A percentile compares a stretch with the other conserved stretches of the same genome.
phyloP scores from a whole-genome alignment of 2,329 filamentous ascomycete species.

The Venturia aucupariae region DNA sequence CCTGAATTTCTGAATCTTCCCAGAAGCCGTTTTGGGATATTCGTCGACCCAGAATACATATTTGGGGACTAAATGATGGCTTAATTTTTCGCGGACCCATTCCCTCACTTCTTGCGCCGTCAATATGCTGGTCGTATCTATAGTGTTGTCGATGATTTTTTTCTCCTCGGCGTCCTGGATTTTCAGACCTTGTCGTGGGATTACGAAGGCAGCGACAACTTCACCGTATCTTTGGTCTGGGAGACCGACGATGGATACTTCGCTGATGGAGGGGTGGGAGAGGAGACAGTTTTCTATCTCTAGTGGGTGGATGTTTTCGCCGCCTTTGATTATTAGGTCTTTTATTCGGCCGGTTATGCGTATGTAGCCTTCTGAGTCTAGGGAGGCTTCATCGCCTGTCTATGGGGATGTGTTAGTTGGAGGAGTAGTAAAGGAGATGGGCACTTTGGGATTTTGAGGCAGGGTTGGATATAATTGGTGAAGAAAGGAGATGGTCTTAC shows the following conservation, averaged over 20 bases:
- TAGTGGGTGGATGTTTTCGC: slow-evolving; percentile 91
- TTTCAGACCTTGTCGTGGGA: slow-evolving; percentile 32
- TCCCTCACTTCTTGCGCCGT: slow-evolving; percentile 51
- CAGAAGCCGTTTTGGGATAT: slow-evolving; percentile 93
- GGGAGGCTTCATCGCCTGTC: slow-evolving; percentile 82
- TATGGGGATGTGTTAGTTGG: slow-evolving; percentile 28
- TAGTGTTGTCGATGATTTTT: neutral
- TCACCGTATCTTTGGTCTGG: slow-evolving; percentile 79
- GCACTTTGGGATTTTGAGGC: neutral
- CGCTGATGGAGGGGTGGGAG: slow-evolving; percentile 57
- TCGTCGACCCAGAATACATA: slow-evolving; percentile 78
- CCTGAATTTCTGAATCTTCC: slow-evolving; percentile 95
- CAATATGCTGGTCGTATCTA: slow-evolving; percentile 29
- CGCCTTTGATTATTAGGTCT: slow-evolving; percentile 88
- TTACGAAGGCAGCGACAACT: slow-evolving; percentile 73
- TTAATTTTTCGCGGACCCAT: slow-evolving; percentile 64
- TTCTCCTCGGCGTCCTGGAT: slow-evolving; percentile 27
- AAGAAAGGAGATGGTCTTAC: slow-evolving; percentile 23
- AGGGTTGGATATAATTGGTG: neutral
- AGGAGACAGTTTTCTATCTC: slow-evolving; percentile 88
- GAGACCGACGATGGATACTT: slow-evolving; percentile 76
- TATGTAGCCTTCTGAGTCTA: slow-evolving; percentile 76
- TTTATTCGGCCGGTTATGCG: slow-evolving; percentile 87
- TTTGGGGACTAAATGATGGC: slow-evolving; percentile 74
- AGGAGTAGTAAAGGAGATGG: neutral